phyloP scores from a whole-genome alignment of 179 eudicot genomes.

The Silene vulgaris region DNA sequence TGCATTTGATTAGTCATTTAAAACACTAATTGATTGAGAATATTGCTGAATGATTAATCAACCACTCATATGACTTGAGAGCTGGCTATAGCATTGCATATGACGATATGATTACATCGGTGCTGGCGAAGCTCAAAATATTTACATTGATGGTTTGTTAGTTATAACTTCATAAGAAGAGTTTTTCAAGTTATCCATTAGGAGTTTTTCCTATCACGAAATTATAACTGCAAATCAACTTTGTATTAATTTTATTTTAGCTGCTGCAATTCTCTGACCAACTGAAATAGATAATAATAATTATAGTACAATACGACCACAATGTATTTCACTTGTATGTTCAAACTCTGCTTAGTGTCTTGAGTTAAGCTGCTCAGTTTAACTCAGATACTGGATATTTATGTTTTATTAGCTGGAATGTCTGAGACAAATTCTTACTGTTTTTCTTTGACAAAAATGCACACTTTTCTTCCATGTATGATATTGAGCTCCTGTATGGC shows the following conservation, averaged over 20 bases:
- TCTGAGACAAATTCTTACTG: not conserved
- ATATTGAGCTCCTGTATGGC: not conserved
- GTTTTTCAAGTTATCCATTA: not conserved
- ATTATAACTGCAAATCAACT: not conserved
- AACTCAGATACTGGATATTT: not conserved
- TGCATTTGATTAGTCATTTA: not conserved
- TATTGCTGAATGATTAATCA: not conserved
- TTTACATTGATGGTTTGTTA: not conserved
- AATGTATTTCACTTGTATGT: not conserved
- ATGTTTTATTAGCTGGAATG: not conserved
- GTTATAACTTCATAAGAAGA: not conserved
- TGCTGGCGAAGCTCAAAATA: no score
- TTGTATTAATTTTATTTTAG: no score
- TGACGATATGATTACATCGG: no score
- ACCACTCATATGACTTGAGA: no score
- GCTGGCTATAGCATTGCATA: no score
- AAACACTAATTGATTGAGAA: not conserved
- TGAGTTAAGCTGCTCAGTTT: not conserved
- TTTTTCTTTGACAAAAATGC: constrained; percentile 10
- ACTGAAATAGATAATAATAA: not conserved
- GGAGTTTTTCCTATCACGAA: not conserved
- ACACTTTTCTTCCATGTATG: not conserved
- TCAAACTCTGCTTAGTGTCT: not conserved
- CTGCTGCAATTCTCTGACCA: not conserved
- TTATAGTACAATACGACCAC: not conserved